These are phyloP conservation scores for Nemania bipapillata DNA, from an alignment of 2,329 filamentous ascomycete species.

Conservation along the genomic window DNA sequence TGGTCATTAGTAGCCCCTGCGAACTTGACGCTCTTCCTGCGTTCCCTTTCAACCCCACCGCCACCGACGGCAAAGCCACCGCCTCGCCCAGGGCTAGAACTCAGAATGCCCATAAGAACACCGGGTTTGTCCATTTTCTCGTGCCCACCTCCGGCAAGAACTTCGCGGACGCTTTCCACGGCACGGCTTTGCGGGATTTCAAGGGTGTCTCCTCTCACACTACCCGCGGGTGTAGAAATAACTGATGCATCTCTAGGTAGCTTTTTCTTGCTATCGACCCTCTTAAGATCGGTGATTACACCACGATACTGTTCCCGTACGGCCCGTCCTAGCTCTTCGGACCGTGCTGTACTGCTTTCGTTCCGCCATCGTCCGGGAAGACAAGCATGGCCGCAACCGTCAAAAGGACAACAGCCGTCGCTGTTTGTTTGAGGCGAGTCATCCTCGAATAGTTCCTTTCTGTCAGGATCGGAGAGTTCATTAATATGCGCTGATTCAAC, in stretches of 20 bases:
- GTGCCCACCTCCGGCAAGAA: conserved; percentile 50
- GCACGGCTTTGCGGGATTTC: conserved; percentile 69
- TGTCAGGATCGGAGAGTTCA: conserved; percentile 13
- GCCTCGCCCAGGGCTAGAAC: conserved; percentile 61
- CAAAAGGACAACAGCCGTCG: conserved; percentile 71
- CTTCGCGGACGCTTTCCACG: conserved; percentile 68
- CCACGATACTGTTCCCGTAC: conserved; percentile 57
- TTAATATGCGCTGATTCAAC: conserved; percentile 32
- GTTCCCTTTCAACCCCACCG: conserved; percentile 60
- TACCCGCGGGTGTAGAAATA: conserved; percentile 39
- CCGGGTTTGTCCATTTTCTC: conserved; percentile 35
- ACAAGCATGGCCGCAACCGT: conserved; percentile 72
- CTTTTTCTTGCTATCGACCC: conserved; percentile 32
- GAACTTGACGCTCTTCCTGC: conserved; percentile 74
- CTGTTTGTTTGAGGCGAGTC: conserved; percentile 55
- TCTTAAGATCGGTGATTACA: conserved; percentile 39
- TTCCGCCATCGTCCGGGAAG: conserved; percentile 67
- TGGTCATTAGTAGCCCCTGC: conserved; percentile 56
- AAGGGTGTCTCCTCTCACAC: conserved; percentile 61
- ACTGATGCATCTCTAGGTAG: conserved; percentile 32
- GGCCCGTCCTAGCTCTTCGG: conserved; percentile 64
- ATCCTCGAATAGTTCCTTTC: conserved; percentile 39
- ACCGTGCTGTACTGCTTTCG: conserved; percentile 58
- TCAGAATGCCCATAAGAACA: conserved; percentile 62
- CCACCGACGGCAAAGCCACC: conserved; percentile 36